Conservation (phyloP, 2,329 filamentous ascomycete genomes). For the Cadophora luteo-olivacea region DNA sequence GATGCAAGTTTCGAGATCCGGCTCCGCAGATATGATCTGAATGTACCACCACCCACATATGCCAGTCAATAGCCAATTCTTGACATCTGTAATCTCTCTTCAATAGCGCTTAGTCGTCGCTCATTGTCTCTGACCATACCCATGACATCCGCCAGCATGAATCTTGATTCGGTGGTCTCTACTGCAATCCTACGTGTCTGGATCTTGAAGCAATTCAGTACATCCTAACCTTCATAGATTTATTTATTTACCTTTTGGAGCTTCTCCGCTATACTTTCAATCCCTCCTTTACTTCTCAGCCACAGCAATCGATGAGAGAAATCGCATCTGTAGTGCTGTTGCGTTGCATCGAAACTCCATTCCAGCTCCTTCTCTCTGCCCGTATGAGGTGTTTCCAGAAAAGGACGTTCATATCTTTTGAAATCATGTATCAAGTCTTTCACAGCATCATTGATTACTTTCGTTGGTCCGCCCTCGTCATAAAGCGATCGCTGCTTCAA, state of each 20-base stretch:
- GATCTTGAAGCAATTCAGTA: neutral
- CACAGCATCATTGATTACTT: slow-evolving; percentile 37
- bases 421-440: slow-evolving; percentile 39
- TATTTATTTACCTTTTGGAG: slow-evolving; percentile 29
- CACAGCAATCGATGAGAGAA: slow-evolving; percentile 33
- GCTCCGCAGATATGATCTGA: neutral
- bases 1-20: neutral
- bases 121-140: slow-evolving; percentile 33
- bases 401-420: slow-evolving; percentile 33
- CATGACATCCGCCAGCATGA: slow-evolving; percentile 35
- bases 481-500: slow-evolving; percentile 29
- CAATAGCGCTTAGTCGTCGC: slow-evolving; percentile 29
- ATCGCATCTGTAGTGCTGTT: slow-evolving; percentile 35
- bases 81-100: slow-evolving; percentile 35
- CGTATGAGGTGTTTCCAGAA: slow-evolving; percentile 29
- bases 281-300: slow-evolving; percentile 32
- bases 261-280: slow-evolving; percentile 32
- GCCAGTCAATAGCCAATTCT: slow-evolving; percentile 31
- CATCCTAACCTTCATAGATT: too few relatives aligned
- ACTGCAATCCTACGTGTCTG: slow-evolving; percentile 32
- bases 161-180: slow-evolving; percentile 32
- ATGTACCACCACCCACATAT: slow-evolving; percentile 9
- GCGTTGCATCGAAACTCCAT: slow-evolving; percentile 39
- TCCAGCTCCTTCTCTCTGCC: slow-evolving; percentile 38
- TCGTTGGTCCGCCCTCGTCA: slow-evolving; percentile 31